Evolutionary conservation across 306 rosid genomes (phyloP).

Genomic region (Cucumis cinereus): DNA sequence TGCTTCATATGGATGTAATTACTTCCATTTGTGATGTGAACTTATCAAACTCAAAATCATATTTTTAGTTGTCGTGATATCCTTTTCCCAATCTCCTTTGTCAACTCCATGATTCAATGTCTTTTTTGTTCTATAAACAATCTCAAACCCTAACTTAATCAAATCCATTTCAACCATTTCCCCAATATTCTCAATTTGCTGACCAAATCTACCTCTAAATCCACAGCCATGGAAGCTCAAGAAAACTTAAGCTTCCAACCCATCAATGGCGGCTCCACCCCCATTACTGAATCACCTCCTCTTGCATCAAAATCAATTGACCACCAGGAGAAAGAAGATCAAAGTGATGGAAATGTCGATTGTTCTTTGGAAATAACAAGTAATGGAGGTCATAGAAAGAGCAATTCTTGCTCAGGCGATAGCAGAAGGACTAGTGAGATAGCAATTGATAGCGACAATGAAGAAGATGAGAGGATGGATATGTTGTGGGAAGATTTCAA

Average conservation of each 20-base stretch:
- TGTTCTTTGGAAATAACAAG: neutral
- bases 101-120: neutral
- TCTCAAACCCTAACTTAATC: neutral
- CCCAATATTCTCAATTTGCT: neutral
- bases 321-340: neutral
- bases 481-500: slow-evolving; percentile 50
- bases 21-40: neutral
- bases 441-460: neutral
- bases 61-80: neutral
- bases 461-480: slow-evolving; percentile 41
- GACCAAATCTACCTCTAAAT: neutral
- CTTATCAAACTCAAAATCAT: neutral
- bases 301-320: neutral
- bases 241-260: neutral
- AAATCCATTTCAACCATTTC: neutral
- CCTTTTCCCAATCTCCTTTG: neutral
- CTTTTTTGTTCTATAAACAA: neutral
- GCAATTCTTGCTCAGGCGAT: neutral
- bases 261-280: neutral
- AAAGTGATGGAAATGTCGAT: neutral
- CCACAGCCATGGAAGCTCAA: neutral
- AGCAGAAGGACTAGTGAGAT: neutral
- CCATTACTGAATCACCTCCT: neutral
- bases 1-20: slow-evolving; percentile 1
- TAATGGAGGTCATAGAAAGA: neutral